Evolutionary conservation across 768 basidiomycete genomes (phyloP).

Genomic region (Russula sp.): DNA sequence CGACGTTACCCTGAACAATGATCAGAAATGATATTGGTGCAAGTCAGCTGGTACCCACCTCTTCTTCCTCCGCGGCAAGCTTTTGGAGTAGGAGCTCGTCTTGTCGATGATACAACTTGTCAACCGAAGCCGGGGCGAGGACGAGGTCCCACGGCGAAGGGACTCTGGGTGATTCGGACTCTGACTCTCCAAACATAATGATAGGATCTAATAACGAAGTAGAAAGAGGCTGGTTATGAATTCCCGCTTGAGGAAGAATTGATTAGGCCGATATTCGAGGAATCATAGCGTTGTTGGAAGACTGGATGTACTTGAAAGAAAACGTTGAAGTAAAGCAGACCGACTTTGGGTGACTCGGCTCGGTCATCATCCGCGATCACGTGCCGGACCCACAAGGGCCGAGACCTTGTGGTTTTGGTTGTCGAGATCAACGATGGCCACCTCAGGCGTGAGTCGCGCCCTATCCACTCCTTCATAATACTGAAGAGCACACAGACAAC

Average conservation of each 20-base stretch:
- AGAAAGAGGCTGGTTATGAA: background rate
- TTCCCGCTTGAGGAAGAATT: conserved; percentile 18
- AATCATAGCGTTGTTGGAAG: conserved; percentile 42
- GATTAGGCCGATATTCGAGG: conserved; percentile 51
- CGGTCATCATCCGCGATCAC: conserved; percentile 19
- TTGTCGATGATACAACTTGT: conserved; percentile 34
- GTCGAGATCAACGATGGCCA: conserved; percentile 2
- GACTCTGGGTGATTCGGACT: conserved; percentile 74
- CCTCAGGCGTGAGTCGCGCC: conserved; percentile 23
- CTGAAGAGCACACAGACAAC: conserved; percentile 46
- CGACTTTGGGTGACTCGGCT: conserved; percentile 3
- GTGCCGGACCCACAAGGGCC: background rate
- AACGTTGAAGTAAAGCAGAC: background rate
- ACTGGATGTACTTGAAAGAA: background rate
- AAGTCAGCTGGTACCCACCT: conserved; percentile 38
- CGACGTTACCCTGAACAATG: conserved; percentile 68
- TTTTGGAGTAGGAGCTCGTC: conserved; percentile 48
- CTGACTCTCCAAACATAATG: conserved; percentile 80
- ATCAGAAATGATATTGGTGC: background rate
- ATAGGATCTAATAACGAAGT: background rate
- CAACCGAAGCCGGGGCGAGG: conserved; percentile 47
- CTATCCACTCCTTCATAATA: background rate
- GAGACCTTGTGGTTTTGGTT: background rate
- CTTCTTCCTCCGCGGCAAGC: conserved; percentile 73
- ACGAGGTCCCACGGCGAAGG: conserved; percentile 82